Conservation (phyloP, 129 eudicot species). For the Lactuca sativa region DNA sequence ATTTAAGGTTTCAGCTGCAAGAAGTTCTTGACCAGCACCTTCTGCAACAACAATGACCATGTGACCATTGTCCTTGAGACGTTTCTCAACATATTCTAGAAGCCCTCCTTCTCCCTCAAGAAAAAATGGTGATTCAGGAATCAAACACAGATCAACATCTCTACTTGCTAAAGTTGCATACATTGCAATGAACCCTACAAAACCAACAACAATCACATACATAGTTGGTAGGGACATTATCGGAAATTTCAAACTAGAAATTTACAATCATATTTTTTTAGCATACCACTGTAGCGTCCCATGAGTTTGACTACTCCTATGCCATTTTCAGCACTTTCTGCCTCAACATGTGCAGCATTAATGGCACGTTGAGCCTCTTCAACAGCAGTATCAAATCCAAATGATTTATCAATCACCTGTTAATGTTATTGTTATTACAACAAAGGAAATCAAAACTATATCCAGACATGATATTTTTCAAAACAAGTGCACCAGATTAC, state of each 20-base stretch:
- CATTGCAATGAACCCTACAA: constrained; percentile 92
- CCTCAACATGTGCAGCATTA: constrained; percentile 47
- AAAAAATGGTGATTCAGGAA: constrained; percentile 90
- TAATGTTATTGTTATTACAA: not conserved
- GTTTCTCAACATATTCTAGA: constrained; percentile 41
- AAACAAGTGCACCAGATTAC: not conserved
- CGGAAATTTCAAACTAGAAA: too few relatives aligned
- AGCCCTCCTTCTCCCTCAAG: constrained; percentile 93
- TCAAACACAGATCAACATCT: constrained; percentile 92
- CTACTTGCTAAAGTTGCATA: constrained; percentile 92
- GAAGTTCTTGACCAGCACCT: constrained; percentile 66
- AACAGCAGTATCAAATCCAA: constrained; percentile 44
- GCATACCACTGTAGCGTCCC: constrained; percentile 44
- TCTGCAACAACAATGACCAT: constrained; percentile 45
- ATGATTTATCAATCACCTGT: constrained; percentile 88
- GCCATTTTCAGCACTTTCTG: constrained; percentile 46
- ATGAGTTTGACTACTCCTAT: constrained; percentile 42
- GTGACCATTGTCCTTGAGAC: constrained; percentile 39
- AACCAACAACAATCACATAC: constrained; percentile 21
- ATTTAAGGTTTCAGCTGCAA: constrained; percentile 47
- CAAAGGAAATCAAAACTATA: constrained; percentile 3
- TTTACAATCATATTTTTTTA: not conserved
- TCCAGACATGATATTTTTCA: not conserved
- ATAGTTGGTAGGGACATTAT: not conserved
- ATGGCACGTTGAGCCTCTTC: constrained; percentile 52